Conservation (phyloP, 768 basidiomycete genomes). For the Fistulinella prunicolor region DNA sequence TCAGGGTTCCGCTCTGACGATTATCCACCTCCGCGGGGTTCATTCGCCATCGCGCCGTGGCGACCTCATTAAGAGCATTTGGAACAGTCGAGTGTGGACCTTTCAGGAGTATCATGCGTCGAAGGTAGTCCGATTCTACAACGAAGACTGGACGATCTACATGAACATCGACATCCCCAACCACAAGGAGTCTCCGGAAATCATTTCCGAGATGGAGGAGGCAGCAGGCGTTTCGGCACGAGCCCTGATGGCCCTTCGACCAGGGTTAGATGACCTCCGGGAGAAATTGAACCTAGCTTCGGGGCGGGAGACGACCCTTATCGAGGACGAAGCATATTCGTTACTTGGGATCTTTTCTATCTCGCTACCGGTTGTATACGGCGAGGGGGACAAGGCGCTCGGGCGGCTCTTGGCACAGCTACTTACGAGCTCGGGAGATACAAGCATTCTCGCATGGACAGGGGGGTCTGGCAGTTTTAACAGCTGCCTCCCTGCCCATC, state of each 20-base stretch:
- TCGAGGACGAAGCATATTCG: slow-evolving; percentile 8
- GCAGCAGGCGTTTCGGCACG: not conserved
- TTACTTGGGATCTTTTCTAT: slow-evolving; percentile 5
- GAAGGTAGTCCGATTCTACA: slow-evolving; percentile 10
- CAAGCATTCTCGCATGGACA: slow-evolving; percentile 9
- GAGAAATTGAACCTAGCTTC: not conserved
- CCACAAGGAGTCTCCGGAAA: not conserved
- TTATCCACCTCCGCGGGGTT: slow-evolving; percentile 1
- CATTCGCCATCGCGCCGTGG: not conserved
- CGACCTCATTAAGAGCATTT: not conserved
- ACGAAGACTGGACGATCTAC: slow-evolving; percentile 9
- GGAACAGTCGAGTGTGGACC: slow-evolving; percentile 2
- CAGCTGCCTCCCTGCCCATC: slow-evolving; percentile 3
- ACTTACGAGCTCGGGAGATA: slow-evolving; percentile 6
- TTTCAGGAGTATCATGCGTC: slow-evolving; percentile 16
- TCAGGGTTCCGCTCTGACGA: not conserved
- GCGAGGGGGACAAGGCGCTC: slow-evolving; percentile 4
- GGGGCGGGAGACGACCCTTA: not conserved
- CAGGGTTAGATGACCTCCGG: not conserved
- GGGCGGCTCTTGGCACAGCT: slow-evolving; percentile 9
- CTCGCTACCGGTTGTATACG: slow-evolving; percentile 4
- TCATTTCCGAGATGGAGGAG: not conserved
- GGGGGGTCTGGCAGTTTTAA: slow-evolving; percentile 6
- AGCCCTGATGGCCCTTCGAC: not conserved
- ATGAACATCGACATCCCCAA: not conserved